Conservation (phyloP, 2,329 filamentous ascomycete species). For the Fusarium coffeatum region DNA sequence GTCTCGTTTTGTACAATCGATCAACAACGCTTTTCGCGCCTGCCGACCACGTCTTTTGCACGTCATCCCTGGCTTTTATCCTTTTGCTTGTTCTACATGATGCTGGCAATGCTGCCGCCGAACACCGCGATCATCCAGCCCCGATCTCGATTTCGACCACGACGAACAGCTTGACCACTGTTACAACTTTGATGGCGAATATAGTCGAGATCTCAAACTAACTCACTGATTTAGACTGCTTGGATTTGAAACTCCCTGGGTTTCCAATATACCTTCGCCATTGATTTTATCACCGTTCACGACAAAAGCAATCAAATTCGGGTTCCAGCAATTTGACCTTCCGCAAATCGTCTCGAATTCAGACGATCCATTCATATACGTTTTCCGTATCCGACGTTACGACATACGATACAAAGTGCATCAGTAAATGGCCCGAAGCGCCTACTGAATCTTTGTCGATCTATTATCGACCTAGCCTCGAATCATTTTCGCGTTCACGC, state of each 20-base stretch:
- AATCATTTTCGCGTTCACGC: conserved; percentile 6
- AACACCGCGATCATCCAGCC: not conserved
- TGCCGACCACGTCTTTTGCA: not conserved
- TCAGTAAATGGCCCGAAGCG: conserved; percentile 52
- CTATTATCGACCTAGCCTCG: conserved; percentile 22
- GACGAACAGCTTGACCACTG: not conserved
- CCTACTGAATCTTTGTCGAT: conserved; percentile 43
- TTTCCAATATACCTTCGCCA: conserved; percentile 22
- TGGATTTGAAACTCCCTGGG: conserved; percentile 18
- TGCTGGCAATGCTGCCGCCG: not conserved
- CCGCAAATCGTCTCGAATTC: conserved; percentile 11
- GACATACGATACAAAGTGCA: conserved; percentile 27
- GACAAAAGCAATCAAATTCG: conserved; percentile 26
- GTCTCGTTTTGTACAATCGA: not conserved
- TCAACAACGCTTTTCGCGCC: not conserved
- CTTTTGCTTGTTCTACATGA: not conserved
- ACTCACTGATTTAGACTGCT: conserved; percentile 14
- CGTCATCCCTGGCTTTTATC: not conserved
- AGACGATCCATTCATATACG: conserved; percentile 21
- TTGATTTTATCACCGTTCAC: conserved; percentile 25
- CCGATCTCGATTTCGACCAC: not conserved
- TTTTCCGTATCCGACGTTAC: conserved; percentile 36
- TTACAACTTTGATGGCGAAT: not conserved
- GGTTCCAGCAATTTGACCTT: conserved; percentile 13
- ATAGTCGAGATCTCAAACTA: conserved; percentile 9